Base-by-base conservation (phyloP, 768 basidiomycete species). In the Trametes gibbosa region DNA sequence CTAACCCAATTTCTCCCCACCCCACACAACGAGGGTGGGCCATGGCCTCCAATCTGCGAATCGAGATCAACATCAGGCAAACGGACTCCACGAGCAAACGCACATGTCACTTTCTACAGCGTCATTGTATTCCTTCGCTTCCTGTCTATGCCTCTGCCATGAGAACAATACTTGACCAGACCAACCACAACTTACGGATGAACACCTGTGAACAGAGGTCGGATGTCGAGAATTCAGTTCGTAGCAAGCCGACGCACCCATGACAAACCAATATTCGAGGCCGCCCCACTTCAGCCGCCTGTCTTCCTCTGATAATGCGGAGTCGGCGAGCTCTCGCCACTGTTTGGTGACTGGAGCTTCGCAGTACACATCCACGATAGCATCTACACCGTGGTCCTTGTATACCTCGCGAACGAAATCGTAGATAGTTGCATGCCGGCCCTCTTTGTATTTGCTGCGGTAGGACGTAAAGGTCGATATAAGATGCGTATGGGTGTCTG, bases 401-500 rank as follows among this genome's bases (percentile, higher is more conserved):
- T 88, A 90, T 66, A 90, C 68, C 16, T 76, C 84, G 2, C 79
- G 78, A 5, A 88, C 81, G 63, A 94, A 90, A 39, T 87, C 88
- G 68, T 78, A 82, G n/a, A 90, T 75, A n/a, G 77, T 79, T 9
- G 73, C 66, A 63, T 81, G 77, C 53, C 76, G 76, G 0, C 83
- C 85, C 0, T 78, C 70, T 24, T 79, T 82, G 70, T 92, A 95
- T 53, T 82, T 84, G 37, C 65, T 68, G 29, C 77, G 76, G 69
- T 93, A 94, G 17, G 76, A 66, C 0, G 78, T 76, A 64, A 81
- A 94, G 0, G 92, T 95, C 0, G 87, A 83, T 9, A 86, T 77
- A n/a, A 94, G 75, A 66, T 94, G 92, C 0, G 90, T 91, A 73
- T 95, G 92, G 0, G 92, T 94, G 73, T 95, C 92, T 17, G 93